phyloP scores from a whole-genome alignment of 805 yeast species.

The Ascoidea tarda region DNA sequence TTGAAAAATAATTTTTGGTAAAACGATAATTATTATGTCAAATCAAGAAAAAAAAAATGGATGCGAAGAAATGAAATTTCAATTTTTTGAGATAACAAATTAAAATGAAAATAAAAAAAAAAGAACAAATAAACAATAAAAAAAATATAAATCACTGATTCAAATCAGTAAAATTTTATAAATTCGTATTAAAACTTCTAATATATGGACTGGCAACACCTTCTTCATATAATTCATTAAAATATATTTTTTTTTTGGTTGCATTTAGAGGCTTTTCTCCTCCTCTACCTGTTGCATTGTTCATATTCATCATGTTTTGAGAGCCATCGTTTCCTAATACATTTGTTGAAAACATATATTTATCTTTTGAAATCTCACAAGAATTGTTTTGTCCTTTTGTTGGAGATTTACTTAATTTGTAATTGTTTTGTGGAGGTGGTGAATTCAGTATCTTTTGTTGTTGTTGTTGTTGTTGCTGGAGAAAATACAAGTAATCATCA shows the following conservation, averaged over 20 bases:
- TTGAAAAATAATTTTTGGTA: too few relatives aligned
- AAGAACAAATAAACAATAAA: neutral
- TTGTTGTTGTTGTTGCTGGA: neutral
- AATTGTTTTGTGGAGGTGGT: neutral
- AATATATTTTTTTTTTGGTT: conserved; percentile 8
- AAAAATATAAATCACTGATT: neutral
- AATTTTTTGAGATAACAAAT: too few relatives aligned
- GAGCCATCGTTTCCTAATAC: conserved; percentile 3
- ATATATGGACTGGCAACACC: conserved; percentile 8
- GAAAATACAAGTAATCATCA: neutral
- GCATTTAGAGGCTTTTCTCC: neutral
- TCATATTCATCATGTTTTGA: conserved; percentile 4
- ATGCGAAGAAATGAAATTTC: too few relatives aligned
- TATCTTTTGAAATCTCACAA: neutral
- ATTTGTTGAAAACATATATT: neutral
- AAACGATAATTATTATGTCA: too few relatives aligned
- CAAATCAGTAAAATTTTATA: neutral
- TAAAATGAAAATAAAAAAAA: too few relatives aligned
- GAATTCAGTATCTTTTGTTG: neutral
- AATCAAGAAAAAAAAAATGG: too few relatives aligned
- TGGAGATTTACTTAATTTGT: neutral
- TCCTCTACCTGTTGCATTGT: neutral
- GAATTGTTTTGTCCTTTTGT: neutral
- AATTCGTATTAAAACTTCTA: conserved; percentile 5
- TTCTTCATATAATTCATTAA: conserved; percentile 9